Base-by-base conservation (phyloP, 306 rosid species). In the Mimosa bimucronata region DNA sequence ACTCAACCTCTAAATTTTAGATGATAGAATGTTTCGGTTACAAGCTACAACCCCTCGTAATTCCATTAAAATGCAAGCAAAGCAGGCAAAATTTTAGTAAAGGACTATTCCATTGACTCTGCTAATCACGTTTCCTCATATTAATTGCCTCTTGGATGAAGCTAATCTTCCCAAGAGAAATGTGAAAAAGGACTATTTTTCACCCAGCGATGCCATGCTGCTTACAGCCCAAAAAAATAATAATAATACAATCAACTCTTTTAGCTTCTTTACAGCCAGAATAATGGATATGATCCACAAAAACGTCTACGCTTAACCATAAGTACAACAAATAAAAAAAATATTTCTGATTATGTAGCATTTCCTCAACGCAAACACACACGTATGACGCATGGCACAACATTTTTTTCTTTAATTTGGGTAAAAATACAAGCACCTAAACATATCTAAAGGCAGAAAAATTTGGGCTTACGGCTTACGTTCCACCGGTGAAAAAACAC, bases 391-490 rank as follows among this genome's bases (percentile, higher is more conserved):
- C 66, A 73, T 21, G 67, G 57, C 29, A 66, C 37, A 38, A 52
- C 34, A 2, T 44, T 67, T 37, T 4, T 58, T n/a, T 72, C 19
- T 57, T 71, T 21, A n/a, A 58, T 15, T 69, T 67, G 64, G 83
- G 65, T 31, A 46, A 45, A 69, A 81, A 26, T 16, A 64, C 89
- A 83, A 80, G 76, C 85, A 81, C 30, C 34, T 78, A 38, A 71
- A n/a, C 66, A 41, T 66, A n/a, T n/a, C n/a, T n/a, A n/a, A n/a
- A n/a, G n/a, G n/a, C n/a, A n/a, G n/a, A n/a, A n/a, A n/a, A n/a
- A n/a, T n/a, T n/a, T n/a, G n/a, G n/a, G n/a, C n/a, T n/a, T n/a
- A n/a, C n/a, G n/a, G n/a, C n/a, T n/a, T n/a, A n/a, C n/a, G n/a
- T n/a, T n/a, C n/a, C n/a, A n/a, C n/a, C n/a, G n/a, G n/a, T n/a